phyloP scores from a whole-genome alignment of 2,329 filamentous ascomycete species.

The Pseudodiploospora longispora region DNA sequence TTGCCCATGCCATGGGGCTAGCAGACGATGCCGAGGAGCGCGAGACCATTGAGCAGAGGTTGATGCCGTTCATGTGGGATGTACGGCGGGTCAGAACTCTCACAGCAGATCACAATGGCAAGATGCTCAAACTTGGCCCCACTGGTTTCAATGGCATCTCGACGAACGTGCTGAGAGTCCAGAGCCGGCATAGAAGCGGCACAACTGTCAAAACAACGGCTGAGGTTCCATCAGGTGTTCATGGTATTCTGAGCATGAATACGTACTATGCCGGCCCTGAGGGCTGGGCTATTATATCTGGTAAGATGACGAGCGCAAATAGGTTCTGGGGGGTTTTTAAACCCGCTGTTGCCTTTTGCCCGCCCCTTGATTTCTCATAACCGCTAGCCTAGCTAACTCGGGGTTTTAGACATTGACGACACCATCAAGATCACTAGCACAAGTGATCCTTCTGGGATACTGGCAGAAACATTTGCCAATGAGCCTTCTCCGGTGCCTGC shows the following conservation, averaged over 20 bases:
- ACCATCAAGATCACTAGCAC: slow-evolving; percentile 91
- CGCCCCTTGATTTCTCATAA: neutral
- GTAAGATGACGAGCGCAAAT: slow-evolving; percentile 26
- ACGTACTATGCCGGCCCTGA: slow-evolving; percentile 68
- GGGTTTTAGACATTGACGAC: slow-evolving; percentile 70
- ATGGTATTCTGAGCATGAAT: slow-evolving; percentile 53
- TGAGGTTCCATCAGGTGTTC: slow-evolving; percentile 40
- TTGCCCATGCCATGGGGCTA: slow-evolving; percentile 63
- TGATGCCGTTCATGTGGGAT: slow-evolving; percentile 71
- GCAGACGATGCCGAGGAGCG: slow-evolving; percentile 50
- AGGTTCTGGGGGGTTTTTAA: too few species aligned
- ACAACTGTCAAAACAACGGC: slow-evolving; percentile 39
- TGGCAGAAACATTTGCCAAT: slow-evolving; percentile 77
- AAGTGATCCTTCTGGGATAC: slow-evolving; percentile 68
- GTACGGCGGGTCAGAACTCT: slow-evolving; percentile 64
- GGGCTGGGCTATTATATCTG: slow-evolving; percentile 78
- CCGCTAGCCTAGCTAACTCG: neutral
- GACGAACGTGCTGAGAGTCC: slow-evolving; percentile 50
- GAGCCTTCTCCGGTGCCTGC: slow-evolving; percentile 61
- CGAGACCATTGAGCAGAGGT: slow-evolving; percentile 54
- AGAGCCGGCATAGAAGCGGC: slow-evolving; percentile 35
- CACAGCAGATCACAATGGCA: slow-evolving; percentile 48
- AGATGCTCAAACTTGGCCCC: slow-evolving; percentile 53
- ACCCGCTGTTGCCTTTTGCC: too few species aligned
- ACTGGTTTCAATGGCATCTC: slow-evolving; percentile 66